These are phyloP conservation scores for Cyanodermella asteris DNA, from an alignment of 2,329 filamentous ascomycete species.

Conservation along the genomic window DNA sequence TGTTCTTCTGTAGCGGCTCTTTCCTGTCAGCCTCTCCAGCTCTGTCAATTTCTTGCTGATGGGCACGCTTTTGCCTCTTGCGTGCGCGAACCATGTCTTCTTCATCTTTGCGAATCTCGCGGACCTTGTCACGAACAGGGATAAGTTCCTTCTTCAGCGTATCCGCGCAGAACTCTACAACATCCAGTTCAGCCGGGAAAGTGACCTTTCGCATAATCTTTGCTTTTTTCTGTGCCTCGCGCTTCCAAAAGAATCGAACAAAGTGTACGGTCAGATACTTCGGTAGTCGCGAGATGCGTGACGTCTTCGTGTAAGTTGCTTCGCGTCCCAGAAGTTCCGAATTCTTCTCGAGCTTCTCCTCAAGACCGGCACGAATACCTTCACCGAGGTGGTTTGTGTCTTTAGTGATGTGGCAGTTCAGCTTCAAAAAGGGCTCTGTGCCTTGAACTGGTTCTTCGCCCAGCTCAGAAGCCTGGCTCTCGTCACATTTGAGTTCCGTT, in stretches of 20 bases:
- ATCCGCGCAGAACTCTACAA: slow-evolving; percentile 87
- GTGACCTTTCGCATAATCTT: slow-evolving; percentile 99
- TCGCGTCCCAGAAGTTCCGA: slow-evolving; percentile 59
- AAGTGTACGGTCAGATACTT: slow-evolving; percentile 96
- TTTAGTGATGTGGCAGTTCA: slow-evolving; percentile 84
- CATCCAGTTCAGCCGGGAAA: slow-evolving; percentile 81
- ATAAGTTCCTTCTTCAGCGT: slow-evolving; percentile 62
- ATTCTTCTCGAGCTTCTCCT: slow-evolving; percentile 77
- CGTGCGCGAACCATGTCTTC: slow-evolving; percentile 77
- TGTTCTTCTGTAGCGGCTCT: slow-evolving; percentile 27
- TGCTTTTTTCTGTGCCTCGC: slow-evolving; percentile 87
- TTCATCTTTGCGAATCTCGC: slow-evolving; percentile 86
- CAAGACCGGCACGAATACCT: slow-evolving; percentile 60
- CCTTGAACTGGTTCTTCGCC: slow-evolving; percentile 48
- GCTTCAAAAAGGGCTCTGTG: slow-evolving; percentile 65
- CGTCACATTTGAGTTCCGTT: slow-evolving; percentile 62
- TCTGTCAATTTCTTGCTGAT: slow-evolving; percentile 31
- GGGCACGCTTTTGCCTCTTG: slow-evolving; percentile 66
- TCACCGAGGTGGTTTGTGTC: slow-evolving; percentile 79
- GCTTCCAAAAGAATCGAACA: slow-evolving; percentile 95
- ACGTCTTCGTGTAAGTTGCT: slow-evolving; percentile 70
- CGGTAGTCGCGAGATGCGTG: slow-evolving; percentile 71
- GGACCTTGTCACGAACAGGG: slow-evolving; percentile 88
- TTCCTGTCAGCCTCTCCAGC: slow-evolving; percentile 22
- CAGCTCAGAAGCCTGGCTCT: slow-evolving; percentile 49